Conservation (phyloP, 202 grass and related monocot species). For the Schoenoplectus triqueter region DNA sequence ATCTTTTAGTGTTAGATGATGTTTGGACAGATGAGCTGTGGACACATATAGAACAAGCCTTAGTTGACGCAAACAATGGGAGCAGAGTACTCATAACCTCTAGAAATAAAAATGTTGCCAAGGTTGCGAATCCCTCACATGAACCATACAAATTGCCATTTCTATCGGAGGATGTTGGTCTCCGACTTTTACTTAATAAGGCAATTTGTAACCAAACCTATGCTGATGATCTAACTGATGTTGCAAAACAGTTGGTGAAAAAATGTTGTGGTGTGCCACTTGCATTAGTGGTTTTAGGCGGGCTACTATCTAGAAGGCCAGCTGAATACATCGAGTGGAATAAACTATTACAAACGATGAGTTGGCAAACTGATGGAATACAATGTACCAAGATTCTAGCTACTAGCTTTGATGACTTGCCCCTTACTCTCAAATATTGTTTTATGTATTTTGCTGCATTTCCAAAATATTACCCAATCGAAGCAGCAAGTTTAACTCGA, state of each 20-base stretch:
- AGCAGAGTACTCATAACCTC: constrained; percentile 51
- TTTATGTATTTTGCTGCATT: constrained; percentile 35
- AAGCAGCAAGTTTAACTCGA: not conserved
- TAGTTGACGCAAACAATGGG: not conserved
- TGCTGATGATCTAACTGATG: not conserved
- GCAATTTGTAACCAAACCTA: not conserved
- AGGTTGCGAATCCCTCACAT: not conserved
- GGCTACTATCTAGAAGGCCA: not conserved
- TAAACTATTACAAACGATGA: not conserved
- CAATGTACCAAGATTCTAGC: not conserved
- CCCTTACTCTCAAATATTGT: not conserved
- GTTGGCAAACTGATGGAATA: constrained; percentile 10
- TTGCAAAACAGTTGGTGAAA: not conserved
- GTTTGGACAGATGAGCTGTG: too few relatives aligned
- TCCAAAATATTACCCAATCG: not conserved
- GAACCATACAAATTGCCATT: not conserved
- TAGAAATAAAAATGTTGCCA: not conserved
- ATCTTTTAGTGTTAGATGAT: too few relatives aligned
- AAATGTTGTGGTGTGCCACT: constrained; percentile 22
- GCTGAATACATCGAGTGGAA: not conserved
- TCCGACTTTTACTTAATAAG: not conserved
- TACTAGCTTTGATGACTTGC: constrained; percentile 23
- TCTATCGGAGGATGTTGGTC: not conserved
- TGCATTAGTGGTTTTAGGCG: constrained; percentile 30
- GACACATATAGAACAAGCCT: not conserved